Conservation (phyloP, 1,284 basidiomycete species). For the Rhodotorula sp. region DNA sequence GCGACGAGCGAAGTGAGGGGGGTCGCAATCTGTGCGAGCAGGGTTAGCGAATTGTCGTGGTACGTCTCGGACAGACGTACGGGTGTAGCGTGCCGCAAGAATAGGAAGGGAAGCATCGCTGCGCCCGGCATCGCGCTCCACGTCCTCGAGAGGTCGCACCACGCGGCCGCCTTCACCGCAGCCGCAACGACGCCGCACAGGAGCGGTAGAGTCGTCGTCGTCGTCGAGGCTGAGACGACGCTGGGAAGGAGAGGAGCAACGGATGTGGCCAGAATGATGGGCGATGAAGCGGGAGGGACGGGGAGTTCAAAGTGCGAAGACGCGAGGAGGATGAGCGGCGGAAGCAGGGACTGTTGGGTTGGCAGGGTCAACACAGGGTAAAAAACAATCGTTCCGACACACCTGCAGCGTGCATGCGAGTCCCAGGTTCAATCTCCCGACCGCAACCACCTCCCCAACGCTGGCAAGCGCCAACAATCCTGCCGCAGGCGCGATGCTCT, state of each 20-base stretch:
- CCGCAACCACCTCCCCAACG: background rate
- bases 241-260: background rate
- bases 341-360: background rate
- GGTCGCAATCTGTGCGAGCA: background rate
- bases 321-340: background rate
- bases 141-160: background rate
- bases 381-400: background rate
- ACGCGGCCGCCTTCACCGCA: background rate
- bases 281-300: background rate
- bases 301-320: background rate
- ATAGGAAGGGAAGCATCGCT: background rate
- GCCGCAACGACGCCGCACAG: background rate
- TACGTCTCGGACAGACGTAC: background rate
- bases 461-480: background rate
- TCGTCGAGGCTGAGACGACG: too few species aligned
- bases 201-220: background rate
- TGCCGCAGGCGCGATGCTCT: background rate
- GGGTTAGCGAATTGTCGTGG: background rate
- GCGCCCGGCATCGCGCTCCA: too few species aligned
- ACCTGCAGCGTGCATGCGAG: slow-evolving; percentile 2
- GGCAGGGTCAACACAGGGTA: background rate
- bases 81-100: too few species aligned
- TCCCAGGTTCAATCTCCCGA: background rate
- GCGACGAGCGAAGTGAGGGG: background rate
- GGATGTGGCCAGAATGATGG: background rate